Evolutionary conservation across 2,329 filamentous ascomycete species (phyloP), one percentile per base, ranked within the genome.

Genomic region (Calcarisporium arbuscula): DNA sequence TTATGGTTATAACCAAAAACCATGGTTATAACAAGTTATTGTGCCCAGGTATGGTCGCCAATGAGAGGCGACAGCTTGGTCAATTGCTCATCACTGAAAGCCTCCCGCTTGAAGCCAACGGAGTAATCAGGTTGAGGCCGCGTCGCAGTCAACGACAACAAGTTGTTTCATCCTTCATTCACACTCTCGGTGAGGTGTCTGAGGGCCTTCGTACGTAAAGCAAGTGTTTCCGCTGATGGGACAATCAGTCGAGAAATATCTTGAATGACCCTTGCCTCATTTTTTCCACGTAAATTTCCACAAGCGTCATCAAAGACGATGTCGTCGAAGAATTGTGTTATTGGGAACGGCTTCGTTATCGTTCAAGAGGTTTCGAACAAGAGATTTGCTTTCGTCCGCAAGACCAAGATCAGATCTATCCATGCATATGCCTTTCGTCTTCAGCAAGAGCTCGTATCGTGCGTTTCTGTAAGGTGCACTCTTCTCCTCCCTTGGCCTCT

Each of bases 111-210:
- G 41, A 70, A 68, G 19, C 61, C 62, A 5, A 67, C 53, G 18
- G 58, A 54, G 42, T 64, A 68, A 44, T 68, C 60, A 3, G 64
- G 64, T 45, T 70, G 62, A 8, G 60, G 65, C 32, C 54, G 54
- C 29, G 55, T 42, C 3, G 47, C 47, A 20, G 42, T 52, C 2
- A 68, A 25, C 6, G 62, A 53, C 21, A 64, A 50, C 6, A 55
- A 56, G 40, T 58, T 61, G 34, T 55, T 56, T 64, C 63, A 68
- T 36, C 51, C 50, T 49, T 66, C 53, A 41, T 67, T 64, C 21
- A 61, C 50, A 39, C 57, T 64, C 42, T 70, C 61, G 18, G 49
- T 47, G 7, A 69, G 40, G 39, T 22, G 17, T 2, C 54, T 28
- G 7, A 66, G 52, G 36, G 58, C 29, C 8, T 32, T 50, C 7